phyloP scores from a whole-genome alignment of 441 rosid genomes.

The Populus hybrid region DNA sequence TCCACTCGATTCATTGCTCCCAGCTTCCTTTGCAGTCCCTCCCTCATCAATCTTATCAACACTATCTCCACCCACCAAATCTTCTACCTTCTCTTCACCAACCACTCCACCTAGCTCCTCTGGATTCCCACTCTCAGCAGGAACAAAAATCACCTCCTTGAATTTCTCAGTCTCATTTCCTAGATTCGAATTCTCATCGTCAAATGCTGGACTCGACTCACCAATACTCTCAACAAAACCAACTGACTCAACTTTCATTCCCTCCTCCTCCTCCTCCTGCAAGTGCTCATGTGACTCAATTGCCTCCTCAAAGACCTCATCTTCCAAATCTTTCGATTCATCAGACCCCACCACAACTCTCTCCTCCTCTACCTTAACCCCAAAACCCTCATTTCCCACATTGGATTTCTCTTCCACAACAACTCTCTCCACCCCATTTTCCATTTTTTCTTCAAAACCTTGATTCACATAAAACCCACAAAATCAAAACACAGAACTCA shows the following conservation, averaged over 20 bases:
- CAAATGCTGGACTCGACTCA: slow-evolving; percentile 10
- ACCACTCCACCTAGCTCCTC: slow-evolving; percentile 17
- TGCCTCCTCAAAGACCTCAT: slow-evolving; percentile 75
- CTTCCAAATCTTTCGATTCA: slow-evolving; percentile 41
- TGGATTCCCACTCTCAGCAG: slow-evolving; percentile 19
- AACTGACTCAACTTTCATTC: slow-evolving; percentile 14
- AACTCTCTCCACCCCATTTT: slow-evolving; percentile 40
- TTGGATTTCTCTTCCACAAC: slow-evolving; percentile 23
- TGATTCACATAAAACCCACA: slow-evolving; percentile 26
- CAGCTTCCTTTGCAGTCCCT: slow-evolving; percentile 30
- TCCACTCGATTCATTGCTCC: slow-evolving; percentile 17
- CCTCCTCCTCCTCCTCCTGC: slow-evolving; percentile 18
- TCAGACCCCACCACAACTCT: slow-evolving; percentile 29
- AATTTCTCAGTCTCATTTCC: slow-evolving; percentile 46
- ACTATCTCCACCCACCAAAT: slow-evolving; percentile 24
- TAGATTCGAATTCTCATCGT: slow-evolving; percentile 21
- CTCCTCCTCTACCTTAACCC: slow-evolving; percentile 37
- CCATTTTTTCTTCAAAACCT: slow-evolving; percentile 55
- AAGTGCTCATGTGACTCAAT: slow-evolving; percentile 39
- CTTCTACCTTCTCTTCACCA: slow-evolving; percentile 28
- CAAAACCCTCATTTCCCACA: slow-evolving; percentile 26
- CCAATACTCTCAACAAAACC: slow-evolving; percentile 10
- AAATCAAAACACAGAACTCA: slow-evolving; percentile 14
- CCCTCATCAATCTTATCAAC: slow-evolving; percentile 43
- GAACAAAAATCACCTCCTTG: slow-evolving; percentile 51